Conservation (phyloP, 176 grass and related monocot genomes). For the bread wheat (Triticum aestivum) region IWGSC_CS_RefSeq_v2.1 NC_057811.1:80273403-80273902, state of each 20-base stretch:
- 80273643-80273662: not conserved
- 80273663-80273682: not conserved
- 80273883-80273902: too few species aligned
- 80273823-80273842: not conserved
- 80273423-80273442: not conserved
- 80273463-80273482: not conserved
- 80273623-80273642: not conserved
- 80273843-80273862: not conserved
- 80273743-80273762: not conserved
- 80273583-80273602: not conserved
- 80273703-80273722: not conserved
- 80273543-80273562: not conserved
- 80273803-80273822: not conserved
- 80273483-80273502: not conserved
- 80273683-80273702: constrained; percentile 18
- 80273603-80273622: not conserved
- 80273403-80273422: not conserved
- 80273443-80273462: not conserved
- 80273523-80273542: not conserved
- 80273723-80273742: not conserved
- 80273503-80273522: not conserved
- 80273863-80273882: not conserved
- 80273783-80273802: constrained; percentile 5
- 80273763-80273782: not conserved
- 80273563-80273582: not conserved